A percentile compares a stretch with the other conserved stretches of the same genome.
Evolutionary conservation across 192 early-diverging fungal genomes (phyloP).

Genomic region (Coemansia sp.): DNA sequence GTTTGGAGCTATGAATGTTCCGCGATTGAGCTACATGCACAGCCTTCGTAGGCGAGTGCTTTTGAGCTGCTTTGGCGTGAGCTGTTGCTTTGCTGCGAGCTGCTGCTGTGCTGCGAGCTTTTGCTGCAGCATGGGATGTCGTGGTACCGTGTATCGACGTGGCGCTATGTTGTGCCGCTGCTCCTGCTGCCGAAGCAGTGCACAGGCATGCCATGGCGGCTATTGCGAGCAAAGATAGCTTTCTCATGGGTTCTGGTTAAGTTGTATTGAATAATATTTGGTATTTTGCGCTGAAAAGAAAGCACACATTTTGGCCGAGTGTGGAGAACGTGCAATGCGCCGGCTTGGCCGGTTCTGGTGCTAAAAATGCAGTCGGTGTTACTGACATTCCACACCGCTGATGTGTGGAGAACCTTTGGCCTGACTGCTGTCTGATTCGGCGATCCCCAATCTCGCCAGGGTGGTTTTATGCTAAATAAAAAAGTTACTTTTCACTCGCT

Average conservation of each 20-base stretch:
- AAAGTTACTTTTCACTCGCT: too few relatives aligned
- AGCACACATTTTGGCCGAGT: not conserved
- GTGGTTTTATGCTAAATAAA: too few relatives aligned
- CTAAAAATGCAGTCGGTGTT: not conserved
- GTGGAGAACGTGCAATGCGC: not conserved
- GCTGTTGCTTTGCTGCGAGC: not conserved
- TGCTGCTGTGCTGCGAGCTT: too few relatives aligned
- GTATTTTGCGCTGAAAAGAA: not conserved
- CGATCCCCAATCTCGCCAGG: not conserved
- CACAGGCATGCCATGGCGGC: not conserved
- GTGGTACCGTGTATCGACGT: too few relatives aligned
- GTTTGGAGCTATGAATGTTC: conserved; percentile 30
- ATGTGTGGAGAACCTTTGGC: not conserved
- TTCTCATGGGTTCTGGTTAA: not conserved
- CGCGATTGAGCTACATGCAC: not conserved
- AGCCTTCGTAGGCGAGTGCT: not conserved
- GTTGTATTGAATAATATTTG: not conserved
- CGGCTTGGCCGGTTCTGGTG: not conserved
- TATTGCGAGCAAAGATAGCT: not conserved
- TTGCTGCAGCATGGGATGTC: too few relatives aligned
- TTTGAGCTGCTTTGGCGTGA: not conserved
- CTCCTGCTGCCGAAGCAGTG: not conserved
- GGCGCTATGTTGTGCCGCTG: too few relatives aligned
- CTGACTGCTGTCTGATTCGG: not conserved
- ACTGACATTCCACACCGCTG: not conserved